These are phyloP conservation scores for Fagus sylvatica DNA, from an alignment of 306 rosid genomes.

Conservation along the genomic window DNA sequence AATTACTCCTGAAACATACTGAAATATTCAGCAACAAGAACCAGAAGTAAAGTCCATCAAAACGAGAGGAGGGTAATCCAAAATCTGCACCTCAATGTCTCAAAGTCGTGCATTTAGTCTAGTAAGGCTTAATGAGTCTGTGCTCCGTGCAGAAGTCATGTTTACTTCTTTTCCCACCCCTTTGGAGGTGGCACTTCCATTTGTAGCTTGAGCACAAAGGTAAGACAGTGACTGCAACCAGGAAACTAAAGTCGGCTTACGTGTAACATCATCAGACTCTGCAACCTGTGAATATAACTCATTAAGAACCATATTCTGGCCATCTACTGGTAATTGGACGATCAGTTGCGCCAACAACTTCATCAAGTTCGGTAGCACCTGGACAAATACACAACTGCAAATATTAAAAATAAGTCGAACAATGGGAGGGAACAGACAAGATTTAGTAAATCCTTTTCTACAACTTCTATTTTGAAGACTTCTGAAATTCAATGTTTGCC, in stretches of 20 bases:
- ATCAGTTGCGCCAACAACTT: conserved; percentile 72
- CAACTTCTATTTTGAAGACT: conserved; percentile 12
- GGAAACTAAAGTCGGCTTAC: conserved; percentile 82
- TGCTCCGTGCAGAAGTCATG: conserved; percentile 17
- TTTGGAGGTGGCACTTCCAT: conserved; percentile 32
- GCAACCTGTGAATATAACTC: conserved; percentile 87
- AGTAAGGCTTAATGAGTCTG: conserved; percentile 35
- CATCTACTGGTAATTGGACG: conserved; percentile 62
- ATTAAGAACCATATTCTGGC: conserved; percentile 65
- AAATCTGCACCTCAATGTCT: conserved; percentile 28
- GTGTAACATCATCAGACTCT: conserved; percentile 83
- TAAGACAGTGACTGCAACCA: conserved; percentile 94
- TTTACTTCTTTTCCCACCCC: conserved; percentile 31
- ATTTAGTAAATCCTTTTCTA: conserved; percentile 1
- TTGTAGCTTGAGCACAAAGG: conserved; percentile 56
- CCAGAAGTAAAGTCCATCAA: not conserved
- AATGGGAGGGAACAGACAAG: not conserved
- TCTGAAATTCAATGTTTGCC: conserved; percentile 4
- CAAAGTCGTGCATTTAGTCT: conserved; percentile 58
- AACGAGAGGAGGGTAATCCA: not conserved
- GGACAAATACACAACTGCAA: conserved; percentile 16
- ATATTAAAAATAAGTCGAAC: conserved; percentile 5
- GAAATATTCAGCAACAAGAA: not conserved
- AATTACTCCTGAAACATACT: not conserved
- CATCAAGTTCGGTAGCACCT: conserved; percentile 92